Evolutionary conservation across 1,284 basidiomycete species (phyloP), one percentile per base, ranked within the genome.

Genomic region (Erythrobasidium hasegawianum): DNA sequence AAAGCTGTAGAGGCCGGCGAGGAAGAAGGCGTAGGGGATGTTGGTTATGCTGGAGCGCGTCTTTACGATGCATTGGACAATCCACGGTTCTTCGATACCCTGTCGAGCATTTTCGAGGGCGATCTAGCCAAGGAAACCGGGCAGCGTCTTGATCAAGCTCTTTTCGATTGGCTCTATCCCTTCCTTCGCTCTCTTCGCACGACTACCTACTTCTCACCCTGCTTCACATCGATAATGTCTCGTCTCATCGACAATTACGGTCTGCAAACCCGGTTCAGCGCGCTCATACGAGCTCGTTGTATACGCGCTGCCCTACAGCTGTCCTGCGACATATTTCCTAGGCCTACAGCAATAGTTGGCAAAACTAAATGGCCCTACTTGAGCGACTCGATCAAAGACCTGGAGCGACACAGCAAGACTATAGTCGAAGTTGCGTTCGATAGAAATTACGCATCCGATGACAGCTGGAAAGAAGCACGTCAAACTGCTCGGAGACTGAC

Each of bases 91-190:
- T 33, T 58, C 22, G 24, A 18, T 8, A 71, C 13, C 50, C 66
- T 52, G 4, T n/a, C 16, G 16, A 24, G 22, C n/a, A 47, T 47
- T 4, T 47, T 24, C n/a, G n/a, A 47, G 14, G 22, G 22, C 16
- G 14, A 47, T 24, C n/a, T 18, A 8, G 5, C n/a, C 22, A 69
- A 67, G 53, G 66, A 66, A 7, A 69, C 68, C 33, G 67, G 70
- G 5, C 59, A 70, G 2, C 54, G 71, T 29, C 47, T 70, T 29
- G 68, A 69, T 39, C 58, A 67, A 40, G 59, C 67, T 0, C 67
- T 66, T 41, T 68, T 72, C 40, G 68, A 61, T 43, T 74, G 73
- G 73, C 59, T 74, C 33, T 68, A 59, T 7, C 66, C 71, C 0
- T 72, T 71, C 49, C 68, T 74, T 47, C 54, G 38, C 22, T 72